These are phyloP conservation scores for Talaromyces atroroseus DNA, from an alignment of 2,329 filamentous ascomycete genomes.

Conservation along the genomic window DNA sequence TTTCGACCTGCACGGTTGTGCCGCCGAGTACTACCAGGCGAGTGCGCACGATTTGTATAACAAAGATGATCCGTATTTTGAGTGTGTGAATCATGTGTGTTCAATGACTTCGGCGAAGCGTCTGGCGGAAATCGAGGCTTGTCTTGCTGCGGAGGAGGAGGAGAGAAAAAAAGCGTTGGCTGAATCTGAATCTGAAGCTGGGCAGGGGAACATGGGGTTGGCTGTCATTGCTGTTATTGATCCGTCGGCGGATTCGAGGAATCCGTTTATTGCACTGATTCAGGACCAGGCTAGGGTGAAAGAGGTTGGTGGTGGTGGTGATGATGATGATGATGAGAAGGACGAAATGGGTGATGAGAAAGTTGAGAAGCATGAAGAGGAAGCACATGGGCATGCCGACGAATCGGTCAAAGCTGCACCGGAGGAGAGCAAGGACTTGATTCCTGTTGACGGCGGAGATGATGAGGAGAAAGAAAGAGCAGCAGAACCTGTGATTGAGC, in stretches of 20 bases:
- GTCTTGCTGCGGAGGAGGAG: background rate
- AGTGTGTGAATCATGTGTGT: slow-evolving; percentile 41
- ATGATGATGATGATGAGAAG: background rate
- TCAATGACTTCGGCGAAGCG: slow-evolving; percentile 24
- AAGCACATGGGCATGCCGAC: background rate
- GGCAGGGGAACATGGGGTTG: slow-evolving; percentile 17
- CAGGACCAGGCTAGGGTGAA: background rate
- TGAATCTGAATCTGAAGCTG: background rate
- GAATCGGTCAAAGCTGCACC: background rate
- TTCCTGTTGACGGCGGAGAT: slow-evolving; percentile 7
- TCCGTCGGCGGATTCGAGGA: slow-evolving; percentile 6
- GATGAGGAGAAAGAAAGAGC: background rate
- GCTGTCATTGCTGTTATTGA: slow-evolving; percentile 12
- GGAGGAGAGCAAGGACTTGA: background rate
- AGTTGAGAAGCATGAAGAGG: no score
- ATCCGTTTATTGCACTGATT: slow-evolving; percentile 19
- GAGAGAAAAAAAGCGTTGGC: background rate
- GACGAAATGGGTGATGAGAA: background rate
- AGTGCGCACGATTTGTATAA: slow-evolving; percentile 42
- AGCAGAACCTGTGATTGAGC: background rate
- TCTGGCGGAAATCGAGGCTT: slow-evolving; percentile 3
- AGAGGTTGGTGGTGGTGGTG: background rate
- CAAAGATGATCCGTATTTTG: slow-evolving; percentile 34
- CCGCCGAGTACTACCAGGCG: slow-evolving; percentile 42
- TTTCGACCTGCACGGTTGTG: slow-evolving; percentile 26